Evolutionary conservation across 306 rosid genomes (phyloP).

Genomic region (Trifolium fragiferum): DNA sequence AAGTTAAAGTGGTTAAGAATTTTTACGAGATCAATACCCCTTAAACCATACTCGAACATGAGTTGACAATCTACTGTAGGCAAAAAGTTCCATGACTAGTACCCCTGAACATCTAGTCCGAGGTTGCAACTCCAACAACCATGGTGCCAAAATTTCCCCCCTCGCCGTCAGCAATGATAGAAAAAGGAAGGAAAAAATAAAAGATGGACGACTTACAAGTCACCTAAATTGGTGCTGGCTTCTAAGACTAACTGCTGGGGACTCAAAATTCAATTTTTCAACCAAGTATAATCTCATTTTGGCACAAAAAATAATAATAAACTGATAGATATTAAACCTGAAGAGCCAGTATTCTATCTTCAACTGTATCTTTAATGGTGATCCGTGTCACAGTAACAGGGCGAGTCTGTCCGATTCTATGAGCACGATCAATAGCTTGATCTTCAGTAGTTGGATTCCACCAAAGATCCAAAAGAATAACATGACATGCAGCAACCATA

Average conservation of each 20-base stretch:
- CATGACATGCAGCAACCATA: constrained; percentile 98
- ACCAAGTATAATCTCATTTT: constrained; percentile 17
- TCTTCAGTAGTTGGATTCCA: constrained; percentile 99
- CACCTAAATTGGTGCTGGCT: background rate
- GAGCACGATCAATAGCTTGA: constrained; percentile 97
- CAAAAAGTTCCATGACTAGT: background rate
- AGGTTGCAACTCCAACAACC: background rate
- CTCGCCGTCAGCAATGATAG: background rate
- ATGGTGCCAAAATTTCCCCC: background rate
- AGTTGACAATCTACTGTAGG: constrained; percentile 2
- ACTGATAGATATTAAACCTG: constrained; percentile 61
- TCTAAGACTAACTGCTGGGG: constrained; percentile 32
- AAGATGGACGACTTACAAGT: constrained; percentile 3
- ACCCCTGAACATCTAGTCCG: background rate
- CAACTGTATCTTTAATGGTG: constrained; percentile 88
- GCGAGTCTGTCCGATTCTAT: constrained; percentile 97
- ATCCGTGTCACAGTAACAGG: constrained; percentile 93
- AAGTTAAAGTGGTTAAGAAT: constrained; percentile 21
- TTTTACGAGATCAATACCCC: constrained; percentile 6
- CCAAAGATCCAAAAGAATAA: constrained; percentile 97
- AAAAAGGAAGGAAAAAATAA: too few species aligned
- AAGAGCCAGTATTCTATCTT: constrained; percentile 90
- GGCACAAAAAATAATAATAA: constrained; percentile 23
- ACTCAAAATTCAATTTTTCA: constrained; percentile 29
- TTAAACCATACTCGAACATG: background rate